A percentile compares a stretch with the other conserved stretches of the same genome.
Evolutionary conservation across 1,284 basidiomycete species (phyloP).

Genomic region (Fomitopsis palustris): DNA sequence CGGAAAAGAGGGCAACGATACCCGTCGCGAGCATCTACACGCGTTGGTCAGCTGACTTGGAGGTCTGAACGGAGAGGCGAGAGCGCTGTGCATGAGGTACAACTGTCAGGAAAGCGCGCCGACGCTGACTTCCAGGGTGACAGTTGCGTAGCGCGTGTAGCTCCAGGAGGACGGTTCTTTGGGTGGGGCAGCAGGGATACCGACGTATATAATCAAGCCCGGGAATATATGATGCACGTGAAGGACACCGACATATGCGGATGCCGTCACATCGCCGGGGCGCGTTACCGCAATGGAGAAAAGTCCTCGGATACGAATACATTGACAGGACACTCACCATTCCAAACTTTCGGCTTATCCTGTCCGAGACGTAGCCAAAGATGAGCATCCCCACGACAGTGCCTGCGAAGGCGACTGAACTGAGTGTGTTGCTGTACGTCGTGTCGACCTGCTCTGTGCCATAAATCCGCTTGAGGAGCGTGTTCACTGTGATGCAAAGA

Average conservation of each 20-base stretch:
- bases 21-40: conserved; percentile 69
- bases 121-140: neutral
- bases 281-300: neutral
- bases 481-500: conserved; percentile 46
- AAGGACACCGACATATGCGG: neutral
- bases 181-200: neutral
- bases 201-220: neutral
- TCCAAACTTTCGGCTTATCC: conserved; percentile 84
- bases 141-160: too few relatives aligned
- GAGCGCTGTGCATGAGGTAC: neutral
- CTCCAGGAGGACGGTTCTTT: too few relatives aligned
- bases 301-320: neutral
- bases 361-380: conserved; percentile 82
- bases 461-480: conserved; percentile 64
- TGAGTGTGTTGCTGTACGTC: conserved; percentile 63
- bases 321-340: conserved; percentile 51
- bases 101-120: neutral
- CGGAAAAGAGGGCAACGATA: conserved; percentile 80
- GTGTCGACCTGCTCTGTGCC: conserved; percentile 45
- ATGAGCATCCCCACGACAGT: conserved; percentile 80
- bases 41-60: neutral
- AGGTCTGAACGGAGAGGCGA: too few relatives aligned
- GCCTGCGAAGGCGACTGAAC: conserved; percentile 76
- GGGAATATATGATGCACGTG: neutral
- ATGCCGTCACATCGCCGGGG: neutral